Evolutionary conservation across 169 alveolate genomes (phyloP), one percentile per base, ranked within the genome.

Genomic region (Cryptosporidium sp.): DNA sequence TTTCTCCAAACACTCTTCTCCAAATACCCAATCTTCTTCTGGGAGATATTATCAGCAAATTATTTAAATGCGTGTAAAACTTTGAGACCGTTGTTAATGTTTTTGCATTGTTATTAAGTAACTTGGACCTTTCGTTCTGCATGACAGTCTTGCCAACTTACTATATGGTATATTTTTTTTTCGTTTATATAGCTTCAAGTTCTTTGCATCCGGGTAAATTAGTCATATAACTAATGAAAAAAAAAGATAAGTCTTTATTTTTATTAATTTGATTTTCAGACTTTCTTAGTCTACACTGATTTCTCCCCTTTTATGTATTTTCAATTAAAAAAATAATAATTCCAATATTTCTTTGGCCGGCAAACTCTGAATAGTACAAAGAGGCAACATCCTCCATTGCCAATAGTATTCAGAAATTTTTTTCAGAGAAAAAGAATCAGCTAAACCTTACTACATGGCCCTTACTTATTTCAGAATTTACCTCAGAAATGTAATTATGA

Each of bases 1-100:
- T 62, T 37, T 41, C 75, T 23, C 37, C 74, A 58, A 33, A 62
- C 8, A 43, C 67, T 67, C 35, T 80, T 62, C 89, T 80, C 89
- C 89, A 80, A 59, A 80, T 59, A 33, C 89, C 89, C 4, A 80
- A 21, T 39, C 89, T 80, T 80, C 89, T 80, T 35, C 21, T 80
- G 41, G 73, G 75, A 21, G 33, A 21, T 21, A 80, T 33, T 39
- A 65, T 80, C 29, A 80, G n/a, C 18, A 80, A 50, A 41, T 52
- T 80, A 16, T 80, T 80, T 18, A 80, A 50, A 18, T 80, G 41
- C 23, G 75, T 37, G 55, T 80, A 80, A 26, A 45, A 70, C 18
- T 70, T 45, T n/a, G 58, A 45, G 41, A 21, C 65, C 18, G 59
- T 43, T 70, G n/a, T 70, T 12, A 70, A 45, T 43, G 23, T 29